These are phyloP conservation scores for Irineochytrium annulatum DNA, from an alignment of 192 early-diverging fungal genomes.

Conservation along the genomic window DNA sequence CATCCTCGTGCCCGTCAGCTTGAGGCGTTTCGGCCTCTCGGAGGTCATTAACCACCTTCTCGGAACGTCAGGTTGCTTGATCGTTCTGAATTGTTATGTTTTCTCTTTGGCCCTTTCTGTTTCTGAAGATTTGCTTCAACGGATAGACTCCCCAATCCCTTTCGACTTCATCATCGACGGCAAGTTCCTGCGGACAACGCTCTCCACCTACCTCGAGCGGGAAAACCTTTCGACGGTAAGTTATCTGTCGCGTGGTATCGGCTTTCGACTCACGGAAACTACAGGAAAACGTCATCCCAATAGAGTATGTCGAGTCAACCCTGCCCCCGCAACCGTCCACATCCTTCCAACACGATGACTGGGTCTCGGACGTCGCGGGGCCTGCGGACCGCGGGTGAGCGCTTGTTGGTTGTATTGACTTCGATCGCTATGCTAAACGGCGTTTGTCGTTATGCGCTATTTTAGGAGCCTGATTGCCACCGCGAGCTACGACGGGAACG, in stretches of 20 bases:
- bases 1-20: slow-evolving; percentile 79
- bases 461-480: slow-evolving; percentile 31
- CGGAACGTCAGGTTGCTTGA: not conserved
- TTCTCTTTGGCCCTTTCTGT: not conserved
- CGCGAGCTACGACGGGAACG: slow-evolving; percentile 79
- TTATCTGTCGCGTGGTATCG: not conserved
- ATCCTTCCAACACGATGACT: slow-evolving; percentile 88
- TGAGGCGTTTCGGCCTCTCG: slow-evolving; percentile 84
- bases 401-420: slow-evolving; percentile 3
- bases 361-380: slow-evolving; percentile 62
- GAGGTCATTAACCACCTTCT: slow-evolving; percentile 94
- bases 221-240: slow-evolving; percentile 61
- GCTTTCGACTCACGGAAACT: too few relatives aligned
- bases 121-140: not conserved
- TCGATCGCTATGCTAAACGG: not conserved
- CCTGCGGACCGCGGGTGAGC: too few relatives aligned
- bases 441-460: not conserved
- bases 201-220: slow-evolving; percentile 69
- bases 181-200: slow-evolving; percentile 77
- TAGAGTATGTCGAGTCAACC: slow-evolving; percentile 93
- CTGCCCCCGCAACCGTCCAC: slow-evolving; percentile 77
- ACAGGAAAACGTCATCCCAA: slow-evolving; percentile 76
- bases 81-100: not conserved
- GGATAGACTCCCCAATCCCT: slow-evolving; percentile 67
- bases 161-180: slow-evolving; percentile 93